Evolutionary conservation across 2,329 filamentous ascomycete species (phyloP).

Genomic region (Ophiostoma populinum): DNA sequence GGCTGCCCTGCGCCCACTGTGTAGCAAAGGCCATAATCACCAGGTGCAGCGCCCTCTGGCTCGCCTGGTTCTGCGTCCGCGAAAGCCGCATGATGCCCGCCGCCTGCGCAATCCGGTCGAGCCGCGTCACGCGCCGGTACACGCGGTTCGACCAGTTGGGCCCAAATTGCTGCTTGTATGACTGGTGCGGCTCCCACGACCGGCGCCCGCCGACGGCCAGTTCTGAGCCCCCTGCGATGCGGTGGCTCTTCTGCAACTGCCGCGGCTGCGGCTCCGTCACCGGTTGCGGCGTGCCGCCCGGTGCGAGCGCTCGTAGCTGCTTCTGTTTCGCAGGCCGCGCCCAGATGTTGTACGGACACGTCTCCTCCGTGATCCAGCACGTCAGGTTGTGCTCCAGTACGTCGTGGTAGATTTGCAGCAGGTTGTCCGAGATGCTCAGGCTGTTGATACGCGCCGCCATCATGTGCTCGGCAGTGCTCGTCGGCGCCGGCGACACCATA

Average conservation of each 20-base stretch:
- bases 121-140: conserved; percentile 29
- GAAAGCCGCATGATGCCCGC: conserved; percentile 24
- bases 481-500: conserved; percentile 8
- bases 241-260: neutral
- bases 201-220: conserved; percentile 10
- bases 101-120: conserved; percentile 26
- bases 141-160: conserved; percentile 29
- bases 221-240: neutral
- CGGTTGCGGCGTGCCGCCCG: neutral
- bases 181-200: conserved; percentile 8
- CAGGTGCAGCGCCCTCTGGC: conserved; percentile 27
- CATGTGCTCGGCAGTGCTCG: conserved; percentile 7
- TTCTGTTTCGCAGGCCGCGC: conserved; percentile 3
- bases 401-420: conserved; percentile 34
- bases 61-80: conserved; percentile 24
- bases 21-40: conserved; percentile 35
- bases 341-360: conserved; percentile 28
- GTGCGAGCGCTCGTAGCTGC: neutral
- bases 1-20: conserved; percentile 28
- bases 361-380: conserved; percentile 36
- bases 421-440: conserved; percentile 23
- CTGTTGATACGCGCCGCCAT: conserved; percentile 17
- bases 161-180: conserved; percentile 19
- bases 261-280: too few species aligned
- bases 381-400: conserved; percentile 34